phyloP scores from a whole-genome alignment of 345 rosid genomes.

The Tarenaya hassleriana region DNA sequence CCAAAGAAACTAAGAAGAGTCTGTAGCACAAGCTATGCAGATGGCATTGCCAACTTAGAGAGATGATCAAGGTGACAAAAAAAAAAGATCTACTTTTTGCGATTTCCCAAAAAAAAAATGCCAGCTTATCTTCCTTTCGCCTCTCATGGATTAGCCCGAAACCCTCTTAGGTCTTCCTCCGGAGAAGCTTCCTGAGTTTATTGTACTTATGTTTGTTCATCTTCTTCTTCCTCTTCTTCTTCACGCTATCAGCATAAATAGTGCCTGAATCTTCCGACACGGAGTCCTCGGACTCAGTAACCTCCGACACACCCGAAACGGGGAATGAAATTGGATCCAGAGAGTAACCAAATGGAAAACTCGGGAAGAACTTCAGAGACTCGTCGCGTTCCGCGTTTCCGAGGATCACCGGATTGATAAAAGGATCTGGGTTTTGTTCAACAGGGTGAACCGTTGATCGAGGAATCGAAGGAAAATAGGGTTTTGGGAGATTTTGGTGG shows the following conservation, averaged over 20 bases:
- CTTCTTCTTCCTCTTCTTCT: slow-evolving; percentile 98
- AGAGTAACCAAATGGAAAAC: slow-evolving; percentile 33
- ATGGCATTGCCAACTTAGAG: too few relatives aligned
- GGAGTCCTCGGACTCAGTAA: slow-evolving; percentile 1
- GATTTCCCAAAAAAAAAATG: too few relatives aligned
- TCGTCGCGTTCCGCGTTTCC: slow-evolving; percentile 10
- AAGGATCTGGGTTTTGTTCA: slow-evolving; percentile 18
- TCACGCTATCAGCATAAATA: slow-evolving; percentile 76
- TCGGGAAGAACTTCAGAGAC: slow-evolving; percentile 31
- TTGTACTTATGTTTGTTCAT: slow-evolving; percentile 91
- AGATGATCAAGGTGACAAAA: too few relatives aligned
- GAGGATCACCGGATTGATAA: slow-evolving; percentile 9
- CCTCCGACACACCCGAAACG: slow-evolving; percentile 21
- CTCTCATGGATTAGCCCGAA: too few relatives aligned
- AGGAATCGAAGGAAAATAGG: slow-evolving; percentile 7
- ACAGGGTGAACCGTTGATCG: slow-evolving; percentile 5
- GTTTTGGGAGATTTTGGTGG: slow-evolving; percentile 13
- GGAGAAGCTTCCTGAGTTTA: slow-evolving; percentile 69
- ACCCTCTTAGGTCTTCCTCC: slow-evolving; percentile 38
- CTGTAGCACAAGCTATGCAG: too few relatives aligned
- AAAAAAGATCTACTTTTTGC: too few relatives aligned
- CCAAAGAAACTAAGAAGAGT: too few relatives aligned
- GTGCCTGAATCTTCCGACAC: slow-evolving; percentile 22
- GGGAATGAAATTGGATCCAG: slow-evolving; percentile 17
- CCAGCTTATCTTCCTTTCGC: too few relatives aligned